A percentile compares a stretch with the other conserved stretches of the same genome.
Evolutionary conservation across 2,329 filamentous ascomycete species (phyloP).

Genomic region (Bipolaris cookei): DNA sequence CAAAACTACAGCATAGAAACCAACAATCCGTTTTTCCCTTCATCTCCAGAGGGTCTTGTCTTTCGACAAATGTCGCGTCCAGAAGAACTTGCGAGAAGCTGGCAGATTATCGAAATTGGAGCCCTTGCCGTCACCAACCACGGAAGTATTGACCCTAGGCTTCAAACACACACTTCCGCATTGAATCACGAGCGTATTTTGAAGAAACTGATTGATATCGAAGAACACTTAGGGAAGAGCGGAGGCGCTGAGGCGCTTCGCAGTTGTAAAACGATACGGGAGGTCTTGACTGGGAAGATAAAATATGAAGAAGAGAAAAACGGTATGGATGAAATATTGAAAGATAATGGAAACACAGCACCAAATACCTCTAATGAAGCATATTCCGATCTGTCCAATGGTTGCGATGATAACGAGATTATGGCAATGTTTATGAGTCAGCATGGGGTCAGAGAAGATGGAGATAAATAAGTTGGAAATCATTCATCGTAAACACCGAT

Average conservation of each 20-base stretch:
- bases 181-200: constrained; percentile 6
- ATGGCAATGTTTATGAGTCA: constrained; percentile 22
- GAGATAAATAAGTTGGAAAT: background rate
- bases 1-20: background rate
- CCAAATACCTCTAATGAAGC: constrained; percentile 4
- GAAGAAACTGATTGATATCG: constrained; percentile 28
- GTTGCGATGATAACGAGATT: constrained; percentile 9
- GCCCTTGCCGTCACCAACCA: constrained; percentile 33
- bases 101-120: constrained; percentile 40
- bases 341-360: constrained; percentile 2
- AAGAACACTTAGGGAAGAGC: constrained; percentile 21
- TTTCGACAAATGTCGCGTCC: constrained; percentile 33
- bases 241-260: constrained; percentile 21
- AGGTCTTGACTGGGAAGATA: constrained; percentile 1
- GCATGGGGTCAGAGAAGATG: background rate
- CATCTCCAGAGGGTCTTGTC: background rate
- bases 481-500: too few species aligned
- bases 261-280: constrained; percentile 29
- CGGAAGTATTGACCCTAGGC: constrained; percentile 5
- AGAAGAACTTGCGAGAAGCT: constrained; percentile 26
- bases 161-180: background rate
- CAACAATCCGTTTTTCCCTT: background rate
- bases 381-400: constrained; percentile 2
- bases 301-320: background rate
- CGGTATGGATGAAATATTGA: background rate